Base-by-base conservation (phyloP, 495 filamentous ascomycete genomes). In the Xylaria sp. region DNA sequence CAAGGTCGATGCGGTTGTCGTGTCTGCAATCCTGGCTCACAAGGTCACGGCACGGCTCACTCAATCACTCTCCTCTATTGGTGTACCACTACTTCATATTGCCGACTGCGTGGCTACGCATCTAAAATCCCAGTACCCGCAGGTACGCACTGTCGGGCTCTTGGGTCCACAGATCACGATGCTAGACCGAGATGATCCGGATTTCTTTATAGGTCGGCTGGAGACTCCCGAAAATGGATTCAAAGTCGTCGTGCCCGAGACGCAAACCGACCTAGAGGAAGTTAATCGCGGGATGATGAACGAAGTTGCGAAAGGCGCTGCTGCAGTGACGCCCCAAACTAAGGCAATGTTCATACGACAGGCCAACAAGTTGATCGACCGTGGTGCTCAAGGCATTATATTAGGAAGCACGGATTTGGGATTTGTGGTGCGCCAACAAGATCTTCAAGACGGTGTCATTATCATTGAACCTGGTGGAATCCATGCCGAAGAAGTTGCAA, bases 331-430 rank as follows among this genome's bases (percentile, higher is more conserved):
- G 35, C 46, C 50, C 19, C 31, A 57, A 11, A 72, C 70, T 12
- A 67, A 68, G 65, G 62, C 53, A n/a, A 69, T 69, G 67, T 69
- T 69, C 37, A 50, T 69, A 24, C 41, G 65, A 5, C 61, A 68
- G 29, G 71, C 72, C 41, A 58, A 67, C 14, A 61, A 33, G 26
- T 68, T 74, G 50, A 67, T 74, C 29, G 61, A 72, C 19, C 71
- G 71, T 21, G 72, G 72, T 2, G 72, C 72, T 19, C 71, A 74
- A 19, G 72, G 26, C 15, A 33, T 74, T 46, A 50, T 74, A 35
- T 71, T 74, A 9, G 72, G 72, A 26, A 74, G 72, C 37, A 74
- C 72, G 12, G 72, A 74, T 33, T 57, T 74, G 26, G 72, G 72
- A 26, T 74, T 74, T 29, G 72, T 74, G 41, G 61, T 74, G 50